These are phyloP conservation scores for Serendipita sp. DNA, from an alignment of 768 basidiomycete species.

Conservation along the genomic window DNA sequence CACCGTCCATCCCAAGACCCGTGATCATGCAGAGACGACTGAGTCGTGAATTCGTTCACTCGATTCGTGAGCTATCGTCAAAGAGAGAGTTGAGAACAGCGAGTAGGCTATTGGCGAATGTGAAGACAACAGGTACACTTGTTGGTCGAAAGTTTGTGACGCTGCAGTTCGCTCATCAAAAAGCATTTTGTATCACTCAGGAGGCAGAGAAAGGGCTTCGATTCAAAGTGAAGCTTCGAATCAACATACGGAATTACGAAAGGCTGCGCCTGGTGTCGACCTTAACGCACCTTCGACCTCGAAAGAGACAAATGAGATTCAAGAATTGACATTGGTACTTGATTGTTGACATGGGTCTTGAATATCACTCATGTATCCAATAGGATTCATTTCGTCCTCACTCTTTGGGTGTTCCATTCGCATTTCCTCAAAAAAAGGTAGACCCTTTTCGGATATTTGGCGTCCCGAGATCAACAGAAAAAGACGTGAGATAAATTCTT, in stretches of 20 bases:
- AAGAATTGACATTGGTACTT: neutral
- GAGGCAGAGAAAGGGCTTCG: no score
- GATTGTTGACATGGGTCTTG: neutral
- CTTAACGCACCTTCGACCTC: neutral
- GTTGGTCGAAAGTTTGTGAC: no score
- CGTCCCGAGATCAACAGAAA: neutral
- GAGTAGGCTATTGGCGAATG: neutral
- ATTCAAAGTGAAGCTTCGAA: no score
- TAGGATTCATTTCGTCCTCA: no score
- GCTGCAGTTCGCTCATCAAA: no score
- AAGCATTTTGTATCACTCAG: no score
- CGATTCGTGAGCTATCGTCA: neutral
- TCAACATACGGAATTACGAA: no score
- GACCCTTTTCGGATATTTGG: slow-evolving; percentile 1
- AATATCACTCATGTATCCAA: no score
- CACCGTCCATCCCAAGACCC: neutral
- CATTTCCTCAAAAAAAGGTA: neutral
- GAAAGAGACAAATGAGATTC: neutral
- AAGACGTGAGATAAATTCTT: neutral
- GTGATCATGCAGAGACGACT: neutral
- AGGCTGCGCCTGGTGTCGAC: no score
- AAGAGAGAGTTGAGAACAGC: neutral
- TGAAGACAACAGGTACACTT: no score
- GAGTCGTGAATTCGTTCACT: neutral
- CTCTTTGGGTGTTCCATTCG: neutral